Evolutionary conservation across 768 basidiomycete species (phyloP).

Genomic region (Suillus subaureus): DNA sequence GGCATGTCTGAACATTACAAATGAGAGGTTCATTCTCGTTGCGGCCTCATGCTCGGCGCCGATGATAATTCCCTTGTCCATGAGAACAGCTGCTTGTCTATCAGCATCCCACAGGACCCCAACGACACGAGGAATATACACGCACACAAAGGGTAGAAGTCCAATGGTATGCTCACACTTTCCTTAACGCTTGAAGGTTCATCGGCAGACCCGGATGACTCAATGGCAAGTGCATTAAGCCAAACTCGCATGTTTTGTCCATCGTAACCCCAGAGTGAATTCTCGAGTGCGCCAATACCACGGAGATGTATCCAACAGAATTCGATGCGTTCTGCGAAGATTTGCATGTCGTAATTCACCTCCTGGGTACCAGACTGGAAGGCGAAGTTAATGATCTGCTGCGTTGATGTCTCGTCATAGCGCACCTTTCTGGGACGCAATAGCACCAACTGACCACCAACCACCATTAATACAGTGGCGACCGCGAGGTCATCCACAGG

Average conservation of each 20-base stretch:
- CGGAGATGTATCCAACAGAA: conserved; percentile 98
- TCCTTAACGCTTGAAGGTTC: conserved; percentile 70
- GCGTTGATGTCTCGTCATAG: not conserved
- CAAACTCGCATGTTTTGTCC: conserved; percentile 88
- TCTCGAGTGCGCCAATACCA: conserved; percentile 91
- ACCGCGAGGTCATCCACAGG: conserved; percentile 90
- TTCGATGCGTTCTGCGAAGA: conserved; percentile 95
- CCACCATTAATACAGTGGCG: conserved; percentile 94
- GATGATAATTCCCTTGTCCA: conserved; percentile 99
- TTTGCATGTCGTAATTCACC: conserved; percentile 96
- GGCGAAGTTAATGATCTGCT: conserved; percentile 6
- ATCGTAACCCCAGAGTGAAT: conserved; percentile 97
- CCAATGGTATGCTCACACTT: conserved; percentile 88
- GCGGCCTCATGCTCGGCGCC: conserved; percentile 91
- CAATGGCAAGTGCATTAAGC: conserved; percentile 94
- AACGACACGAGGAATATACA: conserved; percentile 12
- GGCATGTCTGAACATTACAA: conserved; percentile 88
- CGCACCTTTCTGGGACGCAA: conserved; percentile 84
- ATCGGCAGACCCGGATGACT: conserved; percentile 49
- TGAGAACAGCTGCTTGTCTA: conserved; percentile 74
- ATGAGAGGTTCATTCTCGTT: conserved; percentile 73
- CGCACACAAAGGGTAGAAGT: conserved; percentile 95
- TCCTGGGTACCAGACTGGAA: conserved; percentile 80
- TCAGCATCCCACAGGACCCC: conserved; percentile 7
- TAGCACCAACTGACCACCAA: conserved; percentile 88